These are phyloP conservation scores for Coniella lustricola DNA, from an alignment of 2,329 filamentous ascomycete species.

Conservation along the genomic window DNA sequence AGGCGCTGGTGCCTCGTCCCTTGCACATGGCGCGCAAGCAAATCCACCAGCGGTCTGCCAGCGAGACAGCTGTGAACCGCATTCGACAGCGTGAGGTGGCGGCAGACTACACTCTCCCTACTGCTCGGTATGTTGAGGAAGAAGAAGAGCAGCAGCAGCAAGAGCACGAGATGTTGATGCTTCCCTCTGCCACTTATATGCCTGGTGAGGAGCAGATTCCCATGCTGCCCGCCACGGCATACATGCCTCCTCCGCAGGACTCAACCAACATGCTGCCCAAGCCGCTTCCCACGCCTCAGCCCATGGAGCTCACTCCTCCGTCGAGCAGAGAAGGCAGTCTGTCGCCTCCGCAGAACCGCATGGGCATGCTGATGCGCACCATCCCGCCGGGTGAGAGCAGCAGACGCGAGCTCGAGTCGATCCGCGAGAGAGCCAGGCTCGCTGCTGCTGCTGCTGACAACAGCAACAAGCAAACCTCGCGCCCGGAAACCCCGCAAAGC, in stretches of 20 bases:
- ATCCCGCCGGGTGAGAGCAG: constrained; percentile 13
- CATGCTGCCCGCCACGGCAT: constrained; percentile 8
- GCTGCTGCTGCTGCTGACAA: background rate
- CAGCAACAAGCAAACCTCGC: background rate
- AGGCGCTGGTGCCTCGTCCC: constrained; percentile 5
- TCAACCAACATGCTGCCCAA: constrained; percentile 1
- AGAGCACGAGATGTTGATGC: constrained; percentile 2
- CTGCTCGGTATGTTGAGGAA: background rate
- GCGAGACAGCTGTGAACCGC: constrained; percentile 7
- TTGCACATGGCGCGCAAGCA: constrained; percentile 8
- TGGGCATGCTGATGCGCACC: constrained; percentile 11
- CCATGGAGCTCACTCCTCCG: constrained; percentile 11
- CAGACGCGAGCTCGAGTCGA: constrained; percentile 14
- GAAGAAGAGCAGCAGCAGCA: background rate
- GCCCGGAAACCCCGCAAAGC: constrained; percentile 1
- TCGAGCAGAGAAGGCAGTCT: constrained; percentile 13
- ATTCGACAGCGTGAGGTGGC: background rate
- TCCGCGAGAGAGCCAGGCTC: constrained; percentile 12
- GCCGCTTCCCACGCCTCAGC: constrained; percentile 11
- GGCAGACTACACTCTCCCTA: constrained; percentile 10
- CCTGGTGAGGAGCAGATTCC: background rate
- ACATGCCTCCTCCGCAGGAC: constrained; percentile 8
- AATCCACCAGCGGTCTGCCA: constrained; percentile 10
- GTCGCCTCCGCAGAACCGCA: constrained; percentile 12
- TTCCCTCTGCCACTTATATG: constrained; percentile 4